Conservation (phyloP, 495 filamentous ascomycete species). For the Penicillium subrubescens region DNA sequence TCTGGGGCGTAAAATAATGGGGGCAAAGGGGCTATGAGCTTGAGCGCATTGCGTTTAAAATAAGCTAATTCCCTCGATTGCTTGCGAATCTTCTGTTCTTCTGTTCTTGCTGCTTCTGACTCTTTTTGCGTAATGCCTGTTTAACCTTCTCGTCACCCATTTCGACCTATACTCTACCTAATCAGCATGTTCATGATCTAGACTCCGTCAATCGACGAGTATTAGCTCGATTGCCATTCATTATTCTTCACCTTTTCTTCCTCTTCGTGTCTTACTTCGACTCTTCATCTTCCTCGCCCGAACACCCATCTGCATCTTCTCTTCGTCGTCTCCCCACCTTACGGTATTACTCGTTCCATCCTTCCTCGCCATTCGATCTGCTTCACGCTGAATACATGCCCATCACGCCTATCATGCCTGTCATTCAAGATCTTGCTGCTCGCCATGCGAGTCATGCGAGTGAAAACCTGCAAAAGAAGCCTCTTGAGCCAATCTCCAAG, state of each 20-base stretch:
- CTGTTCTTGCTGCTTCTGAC: not conserved
- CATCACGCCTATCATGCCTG: constrained; percentile 2
- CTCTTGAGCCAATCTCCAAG: constrained; percentile 33
- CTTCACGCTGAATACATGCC: not conserved
- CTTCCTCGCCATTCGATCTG: not conserved
- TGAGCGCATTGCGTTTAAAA: not conserved
- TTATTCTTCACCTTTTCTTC: not conserved
- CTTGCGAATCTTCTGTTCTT: not conserved
- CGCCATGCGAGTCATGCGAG: not conserved
- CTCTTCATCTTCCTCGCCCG: not conserved
- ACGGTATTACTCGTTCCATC: not conserved
- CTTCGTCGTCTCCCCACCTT: not conserved
- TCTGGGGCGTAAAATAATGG: not conserved
- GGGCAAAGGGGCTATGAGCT: not conserved
- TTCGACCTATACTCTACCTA: not conserved
- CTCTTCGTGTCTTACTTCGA: not conserved
- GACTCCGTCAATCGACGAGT: not conserved
- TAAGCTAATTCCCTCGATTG: not conserved
- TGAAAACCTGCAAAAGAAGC: not conserved
- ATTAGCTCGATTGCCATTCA: not conserved
- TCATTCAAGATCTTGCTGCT: not conserved
- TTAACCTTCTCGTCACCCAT: not conserved
- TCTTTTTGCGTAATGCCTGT: not conserved
- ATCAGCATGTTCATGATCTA: not conserved
- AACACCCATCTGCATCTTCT: not conserved